Evolutionary conservation across 129 eudicot genomes (phyloP).

Genomic region (Flaveria trinervia): DNA sequence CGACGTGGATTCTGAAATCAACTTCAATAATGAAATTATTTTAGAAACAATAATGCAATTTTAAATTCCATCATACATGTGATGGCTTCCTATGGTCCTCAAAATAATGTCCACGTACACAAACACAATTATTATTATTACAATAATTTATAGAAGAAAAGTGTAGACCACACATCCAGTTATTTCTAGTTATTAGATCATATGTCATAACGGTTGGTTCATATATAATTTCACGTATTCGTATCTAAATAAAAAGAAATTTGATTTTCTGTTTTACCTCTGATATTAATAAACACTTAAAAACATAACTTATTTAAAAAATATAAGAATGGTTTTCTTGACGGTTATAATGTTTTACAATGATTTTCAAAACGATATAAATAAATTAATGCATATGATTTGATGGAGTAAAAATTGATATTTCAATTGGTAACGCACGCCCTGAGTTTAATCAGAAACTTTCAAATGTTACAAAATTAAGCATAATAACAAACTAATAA

Average conservation of each 20-base stretch:
- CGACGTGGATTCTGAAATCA: background rate
- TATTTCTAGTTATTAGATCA: conserved; percentile 10
- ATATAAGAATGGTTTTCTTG: too few species aligned
- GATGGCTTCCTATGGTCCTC: conserved; percentile 12
- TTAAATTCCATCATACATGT: conserved; percentile 20
- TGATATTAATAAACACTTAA: background rate
- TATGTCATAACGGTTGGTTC: conserved; percentile 1
- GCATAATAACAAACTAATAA: too few species aligned
- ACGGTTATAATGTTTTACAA: too few species aligned
- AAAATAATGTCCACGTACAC: conserved; percentile 25
- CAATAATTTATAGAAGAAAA: conserved; percentile 11
- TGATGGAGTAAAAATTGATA: too few species aligned
- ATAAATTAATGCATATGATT: too few species aligned
- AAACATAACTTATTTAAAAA: background rate
- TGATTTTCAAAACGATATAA: too few species aligned
- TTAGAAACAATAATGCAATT: conserved; percentile 24
- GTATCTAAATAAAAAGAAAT: too few species aligned
- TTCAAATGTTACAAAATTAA: too few species aligned
- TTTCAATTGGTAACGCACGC: too few species aligned
- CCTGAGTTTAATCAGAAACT: too few species aligned
- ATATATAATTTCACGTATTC: background rate
- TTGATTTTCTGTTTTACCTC: background rate
- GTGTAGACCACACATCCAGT: conserved; percentile 10
- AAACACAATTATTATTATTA: conserved; percentile 25
- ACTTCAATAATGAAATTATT: conserved; percentile 25